phyloP scores from a whole-genome alignment of 129 eudicot genomes.

The Logfia minima region DNA sequence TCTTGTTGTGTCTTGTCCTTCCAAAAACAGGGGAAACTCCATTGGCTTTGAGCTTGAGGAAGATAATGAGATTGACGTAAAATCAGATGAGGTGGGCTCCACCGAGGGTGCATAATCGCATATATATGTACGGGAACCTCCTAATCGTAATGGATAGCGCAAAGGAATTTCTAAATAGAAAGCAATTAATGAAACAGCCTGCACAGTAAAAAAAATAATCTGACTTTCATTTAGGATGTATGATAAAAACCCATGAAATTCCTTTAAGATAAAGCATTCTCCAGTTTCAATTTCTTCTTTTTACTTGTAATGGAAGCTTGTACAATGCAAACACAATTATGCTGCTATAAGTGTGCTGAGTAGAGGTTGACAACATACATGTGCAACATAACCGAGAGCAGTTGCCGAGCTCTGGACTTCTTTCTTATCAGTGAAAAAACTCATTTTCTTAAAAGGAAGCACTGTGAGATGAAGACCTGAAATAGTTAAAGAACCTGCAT shows the following conservation, averaged over 20 bases:
- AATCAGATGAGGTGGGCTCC: slow-evolving; percentile 61
- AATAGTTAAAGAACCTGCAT: slow-evolving; percentile 77
- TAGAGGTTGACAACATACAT: slow-evolving; percentile 53
- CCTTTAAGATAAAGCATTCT: slow-evolving; percentile 1
- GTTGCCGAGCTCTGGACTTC: slow-evolving; percentile 91
- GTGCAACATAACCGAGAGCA: slow-evolving; percentile 99
- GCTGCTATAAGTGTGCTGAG: slow-evolving; percentile 17
- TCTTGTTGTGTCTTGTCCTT: slow-evolving; percentile 98
- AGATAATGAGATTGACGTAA: slow-evolving; percentile 39
- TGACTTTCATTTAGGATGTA: slow-evolving; percentile 2
- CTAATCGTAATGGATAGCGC: slow-evolving; percentile 82
- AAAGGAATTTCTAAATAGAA: slow-evolving; percentile 85
- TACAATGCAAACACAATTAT: neutral
- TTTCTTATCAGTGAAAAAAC: slow-evolving; percentile 95
- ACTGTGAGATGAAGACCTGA: slow-evolving; percentile 81
- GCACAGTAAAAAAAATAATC: slow-evolving; percentile 16
- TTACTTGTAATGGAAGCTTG: slow-evolving; percentile 7
- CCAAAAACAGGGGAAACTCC: slow-evolving; percentile 92
- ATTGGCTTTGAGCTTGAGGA: slow-evolving; percentile 53
- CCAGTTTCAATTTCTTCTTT: neutral
- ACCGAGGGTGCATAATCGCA: slow-evolving; percentile 78
- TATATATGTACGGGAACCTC: slow-evolving; percentile 96
- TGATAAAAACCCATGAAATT: neutral
- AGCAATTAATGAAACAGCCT: slow-evolving; percentile 87
- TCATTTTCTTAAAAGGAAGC: slow-evolving; percentile 76